phyloP scores from a whole-genome alignment of 176 grass and related monocot species.

The Triticum dicoccoides region DNA sequence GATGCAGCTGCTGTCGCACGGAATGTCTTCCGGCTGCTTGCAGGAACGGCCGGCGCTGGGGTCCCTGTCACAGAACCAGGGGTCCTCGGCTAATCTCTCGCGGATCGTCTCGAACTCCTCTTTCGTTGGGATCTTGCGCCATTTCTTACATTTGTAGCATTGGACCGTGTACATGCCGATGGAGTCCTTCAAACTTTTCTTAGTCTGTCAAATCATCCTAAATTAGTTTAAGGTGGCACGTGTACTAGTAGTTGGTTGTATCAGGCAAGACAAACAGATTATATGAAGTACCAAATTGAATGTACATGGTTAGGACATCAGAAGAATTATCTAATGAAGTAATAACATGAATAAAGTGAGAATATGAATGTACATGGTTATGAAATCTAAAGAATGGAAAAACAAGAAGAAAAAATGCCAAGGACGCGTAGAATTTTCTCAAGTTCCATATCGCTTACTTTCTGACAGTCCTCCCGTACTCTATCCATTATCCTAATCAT shows the following conservation, averaged over 20 bases:
- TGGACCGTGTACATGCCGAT: slow-evolving; percentile 54
- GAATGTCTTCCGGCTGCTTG: slow-evolving; percentile 50
- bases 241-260: neutral
- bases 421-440: too few relatives aligned
- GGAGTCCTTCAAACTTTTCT: slow-evolving; percentile 36
- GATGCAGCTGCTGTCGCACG: slow-evolving; percentile 47
- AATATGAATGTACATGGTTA: too few relatives aligned
- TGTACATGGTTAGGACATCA: too few relatives aligned
- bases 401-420: too few relatives aligned
- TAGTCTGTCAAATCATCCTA: slow-evolving; percentile 31
- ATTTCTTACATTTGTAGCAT: slow-evolving; percentile 63
- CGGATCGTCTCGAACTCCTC: slow-evolving; percentile 68
- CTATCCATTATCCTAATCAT: too few relatives aligned
- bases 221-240: neutral
- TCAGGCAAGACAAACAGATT: neutral
- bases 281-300: neutral
- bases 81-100: slow-evolving; percentile 54
- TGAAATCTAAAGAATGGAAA: too few relatives aligned
- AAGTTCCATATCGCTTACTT: too few relatives aligned
- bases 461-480: too few relatives aligned
- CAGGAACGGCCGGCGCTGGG: slow-evolving; percentile 36
- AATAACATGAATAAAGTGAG: too few relatives aligned
- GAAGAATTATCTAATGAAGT: too few relatives aligned
- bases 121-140: slow-evolving; percentile 51
- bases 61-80: slow-evolving; percentile 58